phyloP scores from a whole-genome alignment of 148 eudicot genomes.

The Fagopyrum homotropicum region DNA sequence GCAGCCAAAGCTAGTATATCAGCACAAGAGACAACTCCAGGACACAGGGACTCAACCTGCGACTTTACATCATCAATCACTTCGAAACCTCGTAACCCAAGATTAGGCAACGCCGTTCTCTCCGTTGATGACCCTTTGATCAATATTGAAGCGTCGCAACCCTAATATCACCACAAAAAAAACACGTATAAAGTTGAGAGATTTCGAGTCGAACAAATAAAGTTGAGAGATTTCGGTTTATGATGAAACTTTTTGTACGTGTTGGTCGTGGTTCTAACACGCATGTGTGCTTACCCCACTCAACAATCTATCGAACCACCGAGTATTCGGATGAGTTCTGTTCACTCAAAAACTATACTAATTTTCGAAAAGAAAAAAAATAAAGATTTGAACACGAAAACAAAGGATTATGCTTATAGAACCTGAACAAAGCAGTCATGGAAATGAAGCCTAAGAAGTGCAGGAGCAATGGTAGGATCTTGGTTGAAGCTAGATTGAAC shows the following conservation, averaged over 20 bases:
- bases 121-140: conserved; percentile 50
- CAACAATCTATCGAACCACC: too few species aligned
- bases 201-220: too few species aligned
- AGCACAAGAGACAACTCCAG: conserved; percentile 75
- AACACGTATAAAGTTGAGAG: neutral
- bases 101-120: conserved; percentile 42
- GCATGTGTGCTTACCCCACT: too few species aligned
- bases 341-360: too few species aligned
- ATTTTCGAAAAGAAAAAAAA: neutral
- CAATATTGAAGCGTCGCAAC: conserved; percentile 69
- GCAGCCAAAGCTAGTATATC: conserved; percentile 78
- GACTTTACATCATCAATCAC: conserved; percentile 70
- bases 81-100: conserved; percentile 57
- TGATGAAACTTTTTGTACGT: too few species aligned
- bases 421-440: conserved; percentile 84
- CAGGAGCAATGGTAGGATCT: conserved; percentile 62
- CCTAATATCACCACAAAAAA: conserved; percentile 25
- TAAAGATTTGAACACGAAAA: neutral
- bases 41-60: conserved; percentile 57
- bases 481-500: conserved; percentile 38
- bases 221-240: too few species aligned
- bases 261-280: too few species aligned
- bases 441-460: conserved; percentile 57
- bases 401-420: neutral
- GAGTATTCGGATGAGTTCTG: too few species aligned